These are phyloP conservation scores for Lentinula guzmanii DNA, from an alignment of 768 basidiomycete genomes.

Conservation along the genomic window DNA sequence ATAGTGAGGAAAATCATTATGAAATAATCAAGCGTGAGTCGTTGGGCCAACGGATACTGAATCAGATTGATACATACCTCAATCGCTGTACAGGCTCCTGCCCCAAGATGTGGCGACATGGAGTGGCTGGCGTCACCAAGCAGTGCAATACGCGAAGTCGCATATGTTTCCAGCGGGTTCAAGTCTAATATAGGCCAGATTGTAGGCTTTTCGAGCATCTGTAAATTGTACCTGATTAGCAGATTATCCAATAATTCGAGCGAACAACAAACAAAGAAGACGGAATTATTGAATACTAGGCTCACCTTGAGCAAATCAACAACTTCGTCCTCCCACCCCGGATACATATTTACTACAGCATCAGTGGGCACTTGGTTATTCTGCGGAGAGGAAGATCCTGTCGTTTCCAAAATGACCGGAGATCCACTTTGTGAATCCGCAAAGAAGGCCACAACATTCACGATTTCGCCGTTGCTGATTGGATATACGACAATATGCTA, in stretches of 20 bases:
- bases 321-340: conserved; percentile 32
- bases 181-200: background rate
- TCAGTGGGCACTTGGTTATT: background rate
- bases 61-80: background rate
- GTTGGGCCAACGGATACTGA: background rate
- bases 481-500: conserved; percentile 37
- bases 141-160: background rate
- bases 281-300: background rate
- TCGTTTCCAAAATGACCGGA: conserved; percentile 21
- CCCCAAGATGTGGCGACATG: background rate
- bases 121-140: background rate
- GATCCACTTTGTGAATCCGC: conserved; percentile 22
- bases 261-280: background rate
- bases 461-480: conserved; percentile 24
- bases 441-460: conserved; percentile 29
- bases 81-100: background rate
- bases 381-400: conserved; percentile 16
- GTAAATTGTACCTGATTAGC: no score
- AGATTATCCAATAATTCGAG: no score
- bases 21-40: no score
- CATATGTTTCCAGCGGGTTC: background rate
- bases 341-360: conserved; percentile 18
- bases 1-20: background rate
- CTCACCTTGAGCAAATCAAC: conserved; percentile 21
- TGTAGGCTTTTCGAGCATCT: background rate